Evolutionary conservation across 2,329 filamentous ascomycete species (phyloP).

Genomic region (Fusarium sp.): DNA sequence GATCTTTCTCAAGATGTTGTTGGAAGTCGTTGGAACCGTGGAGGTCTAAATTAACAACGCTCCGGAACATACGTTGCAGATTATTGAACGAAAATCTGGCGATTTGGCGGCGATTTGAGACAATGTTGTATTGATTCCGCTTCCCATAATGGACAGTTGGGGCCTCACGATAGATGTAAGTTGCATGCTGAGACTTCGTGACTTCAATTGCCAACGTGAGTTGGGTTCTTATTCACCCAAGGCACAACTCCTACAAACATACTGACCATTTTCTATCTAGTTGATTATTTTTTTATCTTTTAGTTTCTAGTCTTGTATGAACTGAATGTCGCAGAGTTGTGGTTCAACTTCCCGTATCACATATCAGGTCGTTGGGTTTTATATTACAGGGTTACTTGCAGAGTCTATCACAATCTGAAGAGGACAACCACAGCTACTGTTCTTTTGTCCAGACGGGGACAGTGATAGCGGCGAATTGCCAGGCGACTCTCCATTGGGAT

Average conservation of each 20-base stretch:
- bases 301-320: background rate
- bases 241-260: background rate
- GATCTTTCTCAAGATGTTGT: background rate
- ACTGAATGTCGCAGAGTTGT: background rate
- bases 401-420: background rate
- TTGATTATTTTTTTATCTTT: rapidly evolving
- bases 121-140: background rate
- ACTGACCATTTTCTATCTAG: background rate
- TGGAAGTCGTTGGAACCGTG: background rate
- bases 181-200: background rate
- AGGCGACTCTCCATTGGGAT: too few relatives aligned
- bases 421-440: background rate
- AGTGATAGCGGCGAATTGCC: too few relatives aligned
- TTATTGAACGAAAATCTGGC: rapidly evolving
- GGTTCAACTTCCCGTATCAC: background rate
- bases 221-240: background rate
- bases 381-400: background rate
- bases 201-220: background rate
- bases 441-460: rapidly evolving
- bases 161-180: background rate
- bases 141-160: background rate
- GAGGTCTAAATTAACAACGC: too few relatives aligned
- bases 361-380: background rate
- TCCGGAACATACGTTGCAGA: background rate
- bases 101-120: too few relatives aligned